Base-by-base conservation (phyloP, 2,329 filamentous ascomycete genomes). In the Penicillium frequentans region DNA sequence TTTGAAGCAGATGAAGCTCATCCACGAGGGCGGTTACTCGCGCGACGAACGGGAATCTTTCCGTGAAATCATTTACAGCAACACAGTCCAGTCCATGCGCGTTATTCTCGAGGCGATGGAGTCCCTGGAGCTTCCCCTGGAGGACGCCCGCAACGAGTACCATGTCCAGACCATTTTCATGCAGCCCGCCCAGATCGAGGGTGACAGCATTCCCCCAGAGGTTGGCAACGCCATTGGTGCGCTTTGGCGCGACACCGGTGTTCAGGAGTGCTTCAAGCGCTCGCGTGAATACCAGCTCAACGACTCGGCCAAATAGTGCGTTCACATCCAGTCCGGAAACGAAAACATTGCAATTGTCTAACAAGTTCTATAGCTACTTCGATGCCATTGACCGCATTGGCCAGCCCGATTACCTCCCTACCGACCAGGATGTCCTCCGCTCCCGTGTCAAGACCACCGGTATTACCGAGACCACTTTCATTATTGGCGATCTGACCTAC, bases 101-200 rank as follows among this genome's bases (percentile, higher is more conserved):
- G 86, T 88, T 66, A 88, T 88, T 61, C 78, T 88, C 61, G 86
- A 88, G 72, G 86, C 86, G 26, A 88, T 88, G 74, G 85, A 88
- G 71, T 86, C 84, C 59, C 77, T 88, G 49, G 85, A 88, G 77
- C 83, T 97, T 23, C 93, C 93, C 24, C 86, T 97, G 53, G 91
- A 95, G 75, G 92, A 96, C 74, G 90, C 90, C 75, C 88, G 91
- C 70, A 91, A 93, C 82, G 93, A 97, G 79, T 96, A 96, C 79
- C 93, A 97, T 75, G 93, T 97, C 56, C 92, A 97, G 82, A 96
- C 93, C 72, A 96, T 97, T 76, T 97, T 97, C 84, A 96, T 96
- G 91, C 93, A 97, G 76, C 93, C 93, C 50, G 90, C 91, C 62
- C 93, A 97, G 81, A 97, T 97, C 64, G 93, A 97, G 79, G 93